Percentiles rank a stretch among this genome's conserved stretches.
Conservation (phyloP, 148 eudicot species). For the Talinum fruticosum region DNA sequence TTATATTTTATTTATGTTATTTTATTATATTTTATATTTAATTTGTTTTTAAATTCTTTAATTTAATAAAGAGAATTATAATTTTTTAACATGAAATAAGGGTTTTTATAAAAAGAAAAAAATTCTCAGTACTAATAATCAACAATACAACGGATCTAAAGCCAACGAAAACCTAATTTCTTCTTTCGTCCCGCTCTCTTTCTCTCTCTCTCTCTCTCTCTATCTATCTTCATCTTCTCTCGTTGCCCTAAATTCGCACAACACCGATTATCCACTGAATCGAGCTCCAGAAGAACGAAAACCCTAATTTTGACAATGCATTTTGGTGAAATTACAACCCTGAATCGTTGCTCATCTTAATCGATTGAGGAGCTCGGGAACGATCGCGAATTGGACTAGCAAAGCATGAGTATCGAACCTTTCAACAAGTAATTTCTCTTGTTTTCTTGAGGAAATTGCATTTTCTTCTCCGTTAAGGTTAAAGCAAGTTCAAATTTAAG, state of each 20-base stretch:
- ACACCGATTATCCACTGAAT: background rate
- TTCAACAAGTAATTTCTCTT: conserved; percentile 1
- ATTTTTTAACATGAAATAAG: no score
- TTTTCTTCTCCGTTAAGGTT: background rate
- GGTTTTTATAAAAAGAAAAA: no score
- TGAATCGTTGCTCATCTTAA: background rate
- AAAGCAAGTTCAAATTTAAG: background rate
- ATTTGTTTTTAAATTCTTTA: no score
- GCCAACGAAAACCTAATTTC: background rate
- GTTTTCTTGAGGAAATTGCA: background rate
- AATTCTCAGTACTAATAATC: no score
- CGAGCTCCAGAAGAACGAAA: background rate
- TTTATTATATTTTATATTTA: no score
- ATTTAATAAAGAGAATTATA: no score
- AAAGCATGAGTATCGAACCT: background rate
- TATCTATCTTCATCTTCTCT: background rate
- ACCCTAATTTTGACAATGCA: background rate
- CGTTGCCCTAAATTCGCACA: background rate
- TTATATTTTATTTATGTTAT: no score
- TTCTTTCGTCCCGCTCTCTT: no score
- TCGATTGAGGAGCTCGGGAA: background rate
- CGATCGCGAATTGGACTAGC: background rate
- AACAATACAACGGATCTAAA: background rate
- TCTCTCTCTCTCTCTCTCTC: background rate
- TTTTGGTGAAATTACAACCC: background rate